These are phyloP conservation scores for Diaporthe eres DNA, from an alignment of 2,329 filamentous ascomycete species.

Conservation along the genomic window DNA sequence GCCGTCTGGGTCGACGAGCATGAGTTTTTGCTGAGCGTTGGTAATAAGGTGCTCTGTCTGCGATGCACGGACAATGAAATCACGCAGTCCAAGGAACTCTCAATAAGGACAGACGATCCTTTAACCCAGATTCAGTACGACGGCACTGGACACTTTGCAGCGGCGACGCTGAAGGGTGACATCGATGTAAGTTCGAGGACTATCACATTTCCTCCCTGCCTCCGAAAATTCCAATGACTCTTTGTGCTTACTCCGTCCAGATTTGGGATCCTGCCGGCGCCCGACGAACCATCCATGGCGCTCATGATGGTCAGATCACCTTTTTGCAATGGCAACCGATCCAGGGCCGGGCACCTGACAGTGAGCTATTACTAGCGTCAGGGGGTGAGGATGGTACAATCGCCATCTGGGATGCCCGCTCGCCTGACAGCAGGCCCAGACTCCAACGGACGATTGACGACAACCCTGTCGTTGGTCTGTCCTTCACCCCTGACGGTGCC, in stretches of 20 bases:
- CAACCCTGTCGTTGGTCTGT: slow-evolving; percentile 68
- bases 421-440: slow-evolving; percentile 67
- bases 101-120: slow-evolving; percentile 66
- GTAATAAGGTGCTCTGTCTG: slow-evolving; percentile 66
- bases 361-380: slow-evolving; percentile 72
- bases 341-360: slow-evolving; percentile 54
- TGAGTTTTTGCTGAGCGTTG: slow-evolving; percentile 72
- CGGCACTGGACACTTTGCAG: slow-evolving; percentile 64
- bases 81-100: slow-evolving; percentile 61
- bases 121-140: slow-evolving; percentile 72
- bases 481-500: slow-evolving; percentile 74
- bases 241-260: slow-evolving; percentile 49
- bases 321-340: slow-evolving; percentile 73
- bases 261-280: slow-evolving; percentile 70
- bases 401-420: slow-evolving; percentile 72
- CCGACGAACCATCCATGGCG: slow-evolving; percentile 63
- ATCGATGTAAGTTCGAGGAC: slow-evolving; percentile 68
- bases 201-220: background rate
- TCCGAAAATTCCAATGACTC: background rate
- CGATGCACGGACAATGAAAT: slow-evolving; percentile 63
- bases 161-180: slow-evolving; percentile 71
- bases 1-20: slow-evolving; percentile 71
- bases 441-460: slow-evolving; percentile 73
- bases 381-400: slow-evolving; percentile 75
- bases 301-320: slow-evolving; percentile 71